Base-by-base conservation (phyloP, 352 stramenopile species). In the Halophytophthora batemanensis region DNA sequence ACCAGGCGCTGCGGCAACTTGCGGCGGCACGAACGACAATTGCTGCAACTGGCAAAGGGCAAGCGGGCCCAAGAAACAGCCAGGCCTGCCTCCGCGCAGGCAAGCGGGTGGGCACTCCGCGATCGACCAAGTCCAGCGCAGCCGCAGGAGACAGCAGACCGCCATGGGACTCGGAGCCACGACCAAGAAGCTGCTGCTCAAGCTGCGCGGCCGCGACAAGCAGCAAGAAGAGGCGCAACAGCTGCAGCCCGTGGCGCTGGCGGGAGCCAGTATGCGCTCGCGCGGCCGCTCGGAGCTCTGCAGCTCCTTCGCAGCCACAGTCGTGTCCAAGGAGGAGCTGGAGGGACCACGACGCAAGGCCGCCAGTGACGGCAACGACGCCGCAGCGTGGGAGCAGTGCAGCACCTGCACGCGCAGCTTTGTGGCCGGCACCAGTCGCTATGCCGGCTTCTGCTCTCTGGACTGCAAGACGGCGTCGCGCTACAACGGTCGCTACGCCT, bases 381-480 rank as follows among this genome's bases (percentile, higher is more conserved):
- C 49, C 17, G 45, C 62, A 22, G 53, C 52, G 11, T 86, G 67
- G 67, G 52, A 61, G 35, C 61, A 74, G 48, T 90, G 80, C 50
- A 66, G 63, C 34, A 77, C 74, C 62, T 90, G 80, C 44, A 64
- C 65, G 34, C 77, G 80, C 49, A 79, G 58, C 49, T 90, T 90
- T 47, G 66, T 83, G 43, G 58, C 42, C 3, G 55, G 53, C 22
- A 67, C 77, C 23, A 88, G 72, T 62, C 63, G 59, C 42, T 88
- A 80, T 61, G 53, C 56, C 23, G 59, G 68, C 55, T 85, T 82
- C 47, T 90, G 80, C 58, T 90, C 80, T 57, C 50, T 88, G 31
- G 80, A 90, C 64, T 90, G 80, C 69, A 90, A 84, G 65, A 87
- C 80, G 22, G 73, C 77, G 18, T 74, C 80, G 54, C 58, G 81